Percentiles rank a stretch among this genome's conserved stretches.
Evolutionary conservation across 2,329 filamentous ascomycete genomes (phyloP).

Genomic region (Cladophialophora yegresii): DNA sequence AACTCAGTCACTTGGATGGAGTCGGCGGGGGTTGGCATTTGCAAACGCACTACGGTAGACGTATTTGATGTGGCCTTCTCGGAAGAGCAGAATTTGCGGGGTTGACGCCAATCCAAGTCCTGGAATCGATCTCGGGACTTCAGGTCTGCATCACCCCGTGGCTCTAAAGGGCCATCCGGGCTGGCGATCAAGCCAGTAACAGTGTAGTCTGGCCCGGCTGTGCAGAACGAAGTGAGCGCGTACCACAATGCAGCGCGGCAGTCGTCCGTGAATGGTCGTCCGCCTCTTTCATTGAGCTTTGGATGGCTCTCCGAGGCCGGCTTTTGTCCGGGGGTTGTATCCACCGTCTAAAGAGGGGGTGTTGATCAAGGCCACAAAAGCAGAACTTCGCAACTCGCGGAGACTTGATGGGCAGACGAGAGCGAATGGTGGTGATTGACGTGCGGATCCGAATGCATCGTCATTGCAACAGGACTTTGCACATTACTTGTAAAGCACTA

Average conservation of each 20-base stretch:
- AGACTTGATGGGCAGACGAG: background rate
- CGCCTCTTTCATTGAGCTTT: conserved; percentile 4
- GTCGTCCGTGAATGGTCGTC: conserved; percentile 12
- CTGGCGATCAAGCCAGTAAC: background rate
- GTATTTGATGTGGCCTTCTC: conserved; percentile 22
- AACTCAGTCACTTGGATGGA: background rate
- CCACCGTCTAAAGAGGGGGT: conserved; percentile 7
- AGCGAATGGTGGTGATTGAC: conserved; percentile 15
- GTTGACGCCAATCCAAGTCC: conserved; percentile 21
- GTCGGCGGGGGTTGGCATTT: background rate
- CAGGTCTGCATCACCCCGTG: background rate
- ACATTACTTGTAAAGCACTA: conserved; percentile 1
- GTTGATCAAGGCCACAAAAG: conserved; percentile 12
- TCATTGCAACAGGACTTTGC: conserved; percentile 13
- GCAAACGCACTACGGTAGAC: background rate
- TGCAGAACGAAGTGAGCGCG: background rate
- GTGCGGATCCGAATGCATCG: conserved; percentile 14
- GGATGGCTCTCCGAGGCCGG: conserved; percentile 10
- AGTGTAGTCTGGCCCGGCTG: background rate
- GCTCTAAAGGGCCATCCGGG: background rate
- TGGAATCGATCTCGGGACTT: conserved; percentile 28
- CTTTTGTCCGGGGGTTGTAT: conserved; percentile 12
- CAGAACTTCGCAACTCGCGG: background rate
- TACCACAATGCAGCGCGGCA: background rate
- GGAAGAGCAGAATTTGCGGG: conserved; percentile 31